Evolutionary conservation across 805 yeast species (phyloP).

Genomic region (Candida parachauliodes): DNA sequence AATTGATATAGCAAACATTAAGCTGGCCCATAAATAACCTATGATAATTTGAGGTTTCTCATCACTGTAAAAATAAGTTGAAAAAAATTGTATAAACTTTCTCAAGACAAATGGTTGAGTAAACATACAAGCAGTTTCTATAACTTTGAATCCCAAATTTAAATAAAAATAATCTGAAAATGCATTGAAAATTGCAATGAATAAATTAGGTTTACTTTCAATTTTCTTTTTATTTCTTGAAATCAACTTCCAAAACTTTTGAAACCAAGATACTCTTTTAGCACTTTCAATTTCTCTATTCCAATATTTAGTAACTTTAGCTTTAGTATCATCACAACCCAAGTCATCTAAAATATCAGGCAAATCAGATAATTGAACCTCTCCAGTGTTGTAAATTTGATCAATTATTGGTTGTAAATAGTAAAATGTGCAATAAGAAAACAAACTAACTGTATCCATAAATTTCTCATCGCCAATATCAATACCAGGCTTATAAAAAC

Average conservation of each 20-base stretch:
- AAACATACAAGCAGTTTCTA: slow-evolving; percentile 20
- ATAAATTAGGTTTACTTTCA: slow-evolving; percentile 12
- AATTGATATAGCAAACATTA: slow-evolving; percentile 24
- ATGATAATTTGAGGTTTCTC: slow-evolving; percentile 22
- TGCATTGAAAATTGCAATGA: slow-evolving; percentile 14
- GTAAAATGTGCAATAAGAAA: slow-evolving; percentile 19
- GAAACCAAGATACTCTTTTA: slow-evolving; percentile 5
- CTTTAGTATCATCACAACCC: slow-evolving; percentile 15
- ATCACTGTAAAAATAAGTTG: slow-evolving; percentile 10
- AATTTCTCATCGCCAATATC: slow-evolving; percentile 25
- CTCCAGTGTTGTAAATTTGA: slow-evolving; percentile 20
- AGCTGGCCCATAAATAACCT: slow-evolving; percentile 22
- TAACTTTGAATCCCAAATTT: slow-evolving; percentile 12
- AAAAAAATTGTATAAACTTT: slow-evolving; percentile 25
- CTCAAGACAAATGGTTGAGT: slow-evolving; percentile 30
- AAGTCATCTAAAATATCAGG: slow-evolving; percentile 43
- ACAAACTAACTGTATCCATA: slow-evolving; percentile 19
- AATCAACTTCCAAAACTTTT: slow-evolving; percentile 5
- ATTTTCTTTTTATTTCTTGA: slow-evolving; percentile 8
- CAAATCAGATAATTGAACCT: slow-evolving; percentile 48
- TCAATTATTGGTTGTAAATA: slow-evolving; percentile 27
- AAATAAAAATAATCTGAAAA: slow-evolving; percentile 6
- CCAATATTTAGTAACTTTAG: slow-evolving; percentile 22
- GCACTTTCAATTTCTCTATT: slow-evolving; percentile 13
- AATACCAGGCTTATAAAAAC: slow-evolving; percentile 17